Conservation (phyloP, 805 yeast genomes). For the Candida andamanensis region DNA sequence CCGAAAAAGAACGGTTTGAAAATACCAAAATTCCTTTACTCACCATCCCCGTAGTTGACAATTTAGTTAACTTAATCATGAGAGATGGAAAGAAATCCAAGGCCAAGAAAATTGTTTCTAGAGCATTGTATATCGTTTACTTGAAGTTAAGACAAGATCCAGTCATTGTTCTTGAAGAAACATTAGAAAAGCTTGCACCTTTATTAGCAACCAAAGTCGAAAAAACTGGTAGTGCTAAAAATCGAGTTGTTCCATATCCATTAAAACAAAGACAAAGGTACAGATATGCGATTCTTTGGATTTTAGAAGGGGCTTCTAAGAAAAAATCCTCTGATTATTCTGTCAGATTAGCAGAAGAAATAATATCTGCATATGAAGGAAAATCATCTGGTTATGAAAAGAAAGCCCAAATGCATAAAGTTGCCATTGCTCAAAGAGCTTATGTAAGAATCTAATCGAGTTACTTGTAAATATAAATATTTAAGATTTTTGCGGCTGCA, state of each 20-base stretch:
- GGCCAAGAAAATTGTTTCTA: constrained; percentile 68
- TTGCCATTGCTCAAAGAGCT: constrained; percentile 86
- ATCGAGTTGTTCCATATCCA: constrained; percentile 76
- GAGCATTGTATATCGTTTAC: constrained; percentile 76
- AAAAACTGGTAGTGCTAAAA: constrained; percentile 83
- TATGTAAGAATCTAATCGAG: constrained; percentile 42
- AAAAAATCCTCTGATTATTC: constrained; percentile 76
- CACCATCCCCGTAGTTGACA: constrained; percentile 66
- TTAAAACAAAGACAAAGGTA: constrained; percentile 75
- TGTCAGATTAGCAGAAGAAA: constrained; percentile 88
- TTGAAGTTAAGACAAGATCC: constrained; percentile 76
- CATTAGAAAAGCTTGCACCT: constrained; percentile 81
- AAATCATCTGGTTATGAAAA: constrained; percentile 80
- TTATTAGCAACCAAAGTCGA: constrained; percentile 70
- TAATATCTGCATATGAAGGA: constrained; percentile 71
- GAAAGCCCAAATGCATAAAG: constrained; percentile 74
- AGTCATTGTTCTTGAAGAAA: constrained; percentile 63
- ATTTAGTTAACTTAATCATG: constrained; percentile 85
- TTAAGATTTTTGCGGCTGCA: not conserved
- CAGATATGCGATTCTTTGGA: constrained; percentile 87
- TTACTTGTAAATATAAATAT: constrained; percentile 11
- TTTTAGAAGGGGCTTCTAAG: constrained; percentile 75
- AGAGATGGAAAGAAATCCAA: constrained; percentile 80
- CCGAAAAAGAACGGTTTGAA: constrained; percentile 47
- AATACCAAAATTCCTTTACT: constrained; percentile 54